phyloP scores from a whole-genome alignment of 106 monocot genomes.

The Acorus gramineus region DNA sequence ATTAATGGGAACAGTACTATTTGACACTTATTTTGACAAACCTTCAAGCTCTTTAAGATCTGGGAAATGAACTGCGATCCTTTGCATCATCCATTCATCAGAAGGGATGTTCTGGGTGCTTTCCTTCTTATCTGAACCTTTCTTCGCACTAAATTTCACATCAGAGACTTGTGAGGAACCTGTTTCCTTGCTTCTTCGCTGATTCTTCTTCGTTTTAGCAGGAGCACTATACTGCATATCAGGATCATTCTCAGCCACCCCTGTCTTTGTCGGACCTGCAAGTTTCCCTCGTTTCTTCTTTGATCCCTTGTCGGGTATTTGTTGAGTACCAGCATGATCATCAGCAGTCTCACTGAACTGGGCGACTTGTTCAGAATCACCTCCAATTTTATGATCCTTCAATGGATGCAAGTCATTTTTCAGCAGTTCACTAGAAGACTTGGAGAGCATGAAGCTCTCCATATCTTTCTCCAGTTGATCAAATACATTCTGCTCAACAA shows the following conservation, averaged over 20 bases:
- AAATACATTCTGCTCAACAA: conserved; percentile 41
- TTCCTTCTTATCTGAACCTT: conserved; percentile 46
- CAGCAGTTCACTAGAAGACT: conserved; percentile 16
- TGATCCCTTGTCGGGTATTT: conserved; percentile 50
- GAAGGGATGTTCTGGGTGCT: conserved; percentile 37
- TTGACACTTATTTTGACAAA: conserved; percentile 8
- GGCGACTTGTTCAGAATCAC: conserved; percentile 12
- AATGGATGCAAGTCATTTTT: conserved; percentile 7
- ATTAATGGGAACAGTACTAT: neutral
- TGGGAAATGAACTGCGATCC: conserved; percentile 42
- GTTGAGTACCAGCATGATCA: conserved; percentile 30
- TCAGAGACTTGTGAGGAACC: conserved; percentile 22
- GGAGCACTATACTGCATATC: conserved; percentile 43
- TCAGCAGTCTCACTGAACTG: conserved; percentile 43
- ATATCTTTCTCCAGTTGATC: conserved; percentile 67
- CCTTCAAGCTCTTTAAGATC: conserved; percentile 85
- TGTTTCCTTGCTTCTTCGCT: conserved; percentile 59
- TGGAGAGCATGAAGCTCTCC: conserved; percentile 26
- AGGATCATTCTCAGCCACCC: conserved; percentile 40
- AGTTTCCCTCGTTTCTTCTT: conserved; percentile 82
- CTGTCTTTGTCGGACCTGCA: conserved; percentile 32
- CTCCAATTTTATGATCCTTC: conserved; percentile 24
- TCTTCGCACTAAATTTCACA: conserved; percentile 35
- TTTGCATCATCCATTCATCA: conserved; percentile 79
- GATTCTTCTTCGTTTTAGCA: conserved; percentile 66